A percentile compares a stretch with the other conserved stretches of the same genome.
phyloP scores from a whole-genome alignment of 306 rosid genomes.

The Pterocarpus santalinus region DNA sequence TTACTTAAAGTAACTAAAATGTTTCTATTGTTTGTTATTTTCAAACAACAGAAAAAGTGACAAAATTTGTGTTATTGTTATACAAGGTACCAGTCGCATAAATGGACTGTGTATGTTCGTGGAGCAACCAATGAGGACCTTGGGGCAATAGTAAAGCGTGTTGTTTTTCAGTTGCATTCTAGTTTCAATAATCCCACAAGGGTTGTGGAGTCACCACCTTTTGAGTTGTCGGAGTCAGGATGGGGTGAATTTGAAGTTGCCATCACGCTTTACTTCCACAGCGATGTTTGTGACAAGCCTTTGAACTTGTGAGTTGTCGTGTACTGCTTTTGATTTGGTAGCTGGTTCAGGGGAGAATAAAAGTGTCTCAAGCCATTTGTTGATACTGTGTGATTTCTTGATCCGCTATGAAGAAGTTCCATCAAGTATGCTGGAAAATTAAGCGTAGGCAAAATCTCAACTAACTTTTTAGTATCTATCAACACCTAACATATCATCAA shows the following conservation, averaged over 20 bases:
- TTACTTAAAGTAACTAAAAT: conserved; percentile 39
- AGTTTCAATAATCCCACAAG: conserved; percentile 86
- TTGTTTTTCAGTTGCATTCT: conserved; percentile 84
- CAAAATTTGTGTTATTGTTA: conserved; percentile 36
- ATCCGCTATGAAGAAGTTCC: conserved; percentile 27
- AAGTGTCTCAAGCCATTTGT: conserved; percentile 22
- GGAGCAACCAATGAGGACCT: conserved; percentile 82
- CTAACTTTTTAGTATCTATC: conserved; percentile 3
- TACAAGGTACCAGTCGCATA: conserved; percentile 79
- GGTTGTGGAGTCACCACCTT: conserved; percentile 78
- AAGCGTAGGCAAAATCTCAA: conserved; percentile 22
- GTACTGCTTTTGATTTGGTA: conserved; percentile 44
- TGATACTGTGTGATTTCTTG: conserved; percentile 37
- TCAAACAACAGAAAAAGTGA: not conserved
- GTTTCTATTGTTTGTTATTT: not conserved
- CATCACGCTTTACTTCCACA: conserved; percentile 73
- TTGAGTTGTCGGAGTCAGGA: conserved; percentile 84
- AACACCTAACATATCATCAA: conserved; percentile 7
- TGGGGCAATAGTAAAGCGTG: conserved; percentile 69
- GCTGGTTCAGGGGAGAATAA: not conserved
- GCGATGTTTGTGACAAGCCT: conserved; percentile 81
- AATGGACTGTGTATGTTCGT: conserved; percentile 87
- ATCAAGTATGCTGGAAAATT: conserved; percentile 5
- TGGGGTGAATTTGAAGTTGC: conserved; percentile 90
- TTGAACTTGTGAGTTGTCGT: conserved; percentile 73